Base-by-base conservation (phyloP, 768 basidiomycete species). In the Amanita pallidorosea region DNA sequence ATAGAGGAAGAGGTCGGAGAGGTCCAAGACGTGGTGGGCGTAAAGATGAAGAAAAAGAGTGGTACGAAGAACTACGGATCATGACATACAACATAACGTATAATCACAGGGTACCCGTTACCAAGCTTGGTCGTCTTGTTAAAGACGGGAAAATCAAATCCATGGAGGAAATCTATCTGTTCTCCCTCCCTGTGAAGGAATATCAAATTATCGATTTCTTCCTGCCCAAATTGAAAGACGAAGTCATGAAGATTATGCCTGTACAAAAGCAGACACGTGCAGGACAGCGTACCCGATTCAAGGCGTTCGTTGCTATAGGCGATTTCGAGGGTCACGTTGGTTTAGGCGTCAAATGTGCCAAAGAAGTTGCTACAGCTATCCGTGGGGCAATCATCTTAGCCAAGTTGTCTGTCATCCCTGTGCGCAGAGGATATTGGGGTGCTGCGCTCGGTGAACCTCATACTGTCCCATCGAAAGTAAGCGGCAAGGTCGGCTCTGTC, bases 91-190 rank as follows among this genome's bases (percentile, higher is more conserved):
- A 44, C 53, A 29, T 2, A 40, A 46, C 52, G 38, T 44, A 44
- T 54, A 35, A n/a, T 12, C 20, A 7, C 60, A 93, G 91, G 93
- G 83, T 84, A 55, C 95, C 96, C 61, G 94, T 97, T 71, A 98
- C 96, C 68, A 99, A 98, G 70, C 88, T 99, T 59, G 96, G 96
- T 55, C 94, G 96, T 71, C 82, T 99, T 64, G 94, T 97, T 41
- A 97, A 96, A 74, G 96, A 98, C 62, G 95, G 95, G 60, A 98
- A 98, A 76, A 97, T 99, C 76, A 97, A 95, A 74, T 96, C 93
- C 44, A 94, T 99, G 81, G 96, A 99, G 68, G 96, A 99, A 68
- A 97, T 98, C 71, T 99, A 98, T 74, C 93, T 99, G 65, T 99
- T 98, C 84, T 99, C 96, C 23, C 87, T 99, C 57, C 94, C 95